Evolutionary conservation across 192 early-diverging fungal species (phyloP), one percentile per base, ranked within the genome.

Genomic region (Dimargaris xerosporica): DNA sequence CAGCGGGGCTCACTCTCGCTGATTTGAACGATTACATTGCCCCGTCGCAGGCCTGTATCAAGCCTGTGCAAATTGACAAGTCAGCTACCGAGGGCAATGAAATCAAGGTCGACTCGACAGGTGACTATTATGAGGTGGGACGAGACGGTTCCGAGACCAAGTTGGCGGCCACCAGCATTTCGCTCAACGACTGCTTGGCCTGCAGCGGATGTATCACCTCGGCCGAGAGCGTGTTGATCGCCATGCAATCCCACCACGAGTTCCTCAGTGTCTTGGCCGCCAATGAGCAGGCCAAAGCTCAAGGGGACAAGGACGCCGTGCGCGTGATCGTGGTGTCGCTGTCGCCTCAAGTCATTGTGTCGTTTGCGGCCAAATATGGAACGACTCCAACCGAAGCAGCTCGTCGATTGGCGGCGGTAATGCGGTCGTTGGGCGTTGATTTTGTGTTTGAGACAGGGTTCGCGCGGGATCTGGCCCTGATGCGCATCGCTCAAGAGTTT

Each of bases 191-290:
- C 73, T 99, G 96, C 65, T 78, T 99, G 43, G 96, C 96, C 11
- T 99, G 96, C 85, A 93, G 91, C 77, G 96, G 96, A 7, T 99
- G 96, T 68, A 88, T 99, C 68, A 99, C 96, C 7, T 96, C 94
- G 7, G 96, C 96, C 5, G 96, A 99, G 70, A 91, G 87, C 53
- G 85, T 99, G 7, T 72, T 99, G 26, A 84, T 99, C 61, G 82
- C 87, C 2, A 80, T 90, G 80, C 96, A 99, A 71, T 90, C 86
- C 12, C 89, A 96, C 69, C 80, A 91, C 54, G 94, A 99, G 65
- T 75, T 99, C 39, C 81, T 80, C 60, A 75, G 78, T 21, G 73
- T 86, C 23, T 65, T 94, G 48, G 68, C 76, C 21, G 68, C 67
- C 23, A 92, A 91, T 66, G 62, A 72, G 51, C 55, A 63, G 11